A percentile compares a stretch with the other conserved stretches of the same genome.
phyloP scores from a whole-genome alignment of 305 asterid species.

The Nicotiana rustica region DNA sequence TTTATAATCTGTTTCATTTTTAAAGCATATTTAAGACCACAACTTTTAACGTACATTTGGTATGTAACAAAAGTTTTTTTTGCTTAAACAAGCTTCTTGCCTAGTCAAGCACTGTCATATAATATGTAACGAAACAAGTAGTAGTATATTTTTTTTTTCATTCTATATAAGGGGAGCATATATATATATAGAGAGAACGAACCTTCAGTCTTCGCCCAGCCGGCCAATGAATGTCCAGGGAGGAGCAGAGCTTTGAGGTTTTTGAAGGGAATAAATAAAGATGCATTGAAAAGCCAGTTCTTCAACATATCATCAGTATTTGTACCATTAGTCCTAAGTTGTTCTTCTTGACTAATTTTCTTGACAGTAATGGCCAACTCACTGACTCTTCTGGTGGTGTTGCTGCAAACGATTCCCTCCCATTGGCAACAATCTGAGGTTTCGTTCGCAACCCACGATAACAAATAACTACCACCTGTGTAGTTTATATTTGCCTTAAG shows the following conservation, averaged over 20 bases:
- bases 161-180: no score
- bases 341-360: not conserved
- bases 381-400: not conserved
- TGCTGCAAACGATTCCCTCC: constrained; percentile 24
- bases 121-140: no score
- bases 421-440: constrained; percentile 31
- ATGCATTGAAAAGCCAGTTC: constrained; percentile 34
- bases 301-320: not conserved
- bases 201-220: constrained; percentile 31
- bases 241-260: constrained; percentile 4
- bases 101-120: no score
- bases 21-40: no score
- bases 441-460: constrained; percentile 14
- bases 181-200: not conserved
- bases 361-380: not conserved
- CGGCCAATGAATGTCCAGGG: constrained; percentile 18
- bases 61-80: no score
- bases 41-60: no score
- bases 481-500: constrained; percentile 27
- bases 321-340: not conserved
- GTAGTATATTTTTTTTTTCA: no score
- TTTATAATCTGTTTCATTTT: no score
- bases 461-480: not conserved
- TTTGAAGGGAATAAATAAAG: constrained; percentile 27
- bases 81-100: no score